A percentile compares a stretch with the other conserved stretches of the same genome.
phyloP scores from a whole-genome alignment of 208 protist species.

The Leishmania martiniquensis region DNA sequence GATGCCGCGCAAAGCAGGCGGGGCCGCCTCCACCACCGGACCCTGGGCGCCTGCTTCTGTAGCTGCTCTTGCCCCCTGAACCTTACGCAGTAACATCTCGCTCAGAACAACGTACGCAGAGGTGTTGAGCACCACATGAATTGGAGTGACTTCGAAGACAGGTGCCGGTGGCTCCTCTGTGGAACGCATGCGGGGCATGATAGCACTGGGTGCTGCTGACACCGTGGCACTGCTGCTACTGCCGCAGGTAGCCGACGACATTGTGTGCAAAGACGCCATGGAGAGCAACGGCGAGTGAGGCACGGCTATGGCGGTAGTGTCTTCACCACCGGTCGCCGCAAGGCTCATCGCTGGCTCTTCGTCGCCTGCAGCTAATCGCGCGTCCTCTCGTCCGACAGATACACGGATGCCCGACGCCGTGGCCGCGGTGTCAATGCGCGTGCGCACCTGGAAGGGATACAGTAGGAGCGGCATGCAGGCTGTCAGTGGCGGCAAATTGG shows the following conservation, averaged over 20 bases:
- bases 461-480: constrained; percentile 35
- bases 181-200: not conserved
- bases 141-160: constrained; percentile 29
- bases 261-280: constrained; percentile 28
- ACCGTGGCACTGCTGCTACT: not conserved
- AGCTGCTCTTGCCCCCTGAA: not conserved
- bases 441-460: constrained; percentile 22
- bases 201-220: not conserved
- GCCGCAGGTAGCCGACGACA: constrained; percentile 20
- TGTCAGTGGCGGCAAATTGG: not conserved
- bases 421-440: constrained; percentile 1
- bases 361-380: not conserved
- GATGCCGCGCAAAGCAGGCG: not conserved
- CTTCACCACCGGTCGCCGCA: not conserved
- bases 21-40: not conserved
- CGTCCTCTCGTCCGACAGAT: not conserved
- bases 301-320: not conserved
- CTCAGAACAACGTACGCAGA: constrained; percentile 25
- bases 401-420: not conserved
- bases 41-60: not conserved
- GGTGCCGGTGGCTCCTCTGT: not conserved
- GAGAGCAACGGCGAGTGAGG: not conserved
- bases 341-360: not conserved
- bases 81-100: constrained; percentile 11
- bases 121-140: constrained; percentile 33